Conservation (phyloP, 2,329 filamentous ascomycete species). For the Pestalotiopsis sp. region DNA sequence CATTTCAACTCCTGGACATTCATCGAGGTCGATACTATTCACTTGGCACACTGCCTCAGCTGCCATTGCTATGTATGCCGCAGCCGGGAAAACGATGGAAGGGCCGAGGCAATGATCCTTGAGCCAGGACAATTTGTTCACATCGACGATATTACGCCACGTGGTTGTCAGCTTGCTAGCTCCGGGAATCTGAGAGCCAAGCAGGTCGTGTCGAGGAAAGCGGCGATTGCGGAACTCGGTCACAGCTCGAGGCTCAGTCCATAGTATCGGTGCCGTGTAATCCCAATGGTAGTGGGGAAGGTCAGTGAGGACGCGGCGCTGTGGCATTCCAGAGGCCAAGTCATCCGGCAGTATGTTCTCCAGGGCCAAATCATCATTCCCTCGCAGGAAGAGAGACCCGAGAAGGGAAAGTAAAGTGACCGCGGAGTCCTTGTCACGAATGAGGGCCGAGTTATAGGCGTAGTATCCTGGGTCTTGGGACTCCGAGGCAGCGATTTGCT, state of each 20-base stretch:
- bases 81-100: background rate
- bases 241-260: slow-evolving; percentile 10
- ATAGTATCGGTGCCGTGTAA: background rate
- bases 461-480: too few relatives aligned
- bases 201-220: slow-evolving; percentile 16
- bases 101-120: slow-evolving; percentile 4
- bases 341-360: background rate
- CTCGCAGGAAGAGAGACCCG: background rate
- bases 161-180: slow-evolving; percentile 9
- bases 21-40: too few relatives aligned
- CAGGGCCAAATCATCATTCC: slow-evolving; percentile 8
- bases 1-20: too few relatives aligned
- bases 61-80: background rate
- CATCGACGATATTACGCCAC: slow-evolving; percentile 18
- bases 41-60: background rate
- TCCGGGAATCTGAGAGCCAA: slow-evolving; percentile 15
- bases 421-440: too few relatives aligned
- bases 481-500: slow-evolving; percentile 4
- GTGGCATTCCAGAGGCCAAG: too few relatives aligned
- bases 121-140: slow-evolving; percentile 17
- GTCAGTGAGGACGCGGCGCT: background rate
- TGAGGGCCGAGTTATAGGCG: too few relatives aligned
- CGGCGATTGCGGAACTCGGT: slow-evolving; percentile 12
- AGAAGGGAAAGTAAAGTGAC: too few relatives aligned
- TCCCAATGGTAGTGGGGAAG: slow-evolving; percentile 10